Evolutionary conservation across 1,139 yeast genomes (phyloP).

Genomic region (Pichia sp.): DNA sequence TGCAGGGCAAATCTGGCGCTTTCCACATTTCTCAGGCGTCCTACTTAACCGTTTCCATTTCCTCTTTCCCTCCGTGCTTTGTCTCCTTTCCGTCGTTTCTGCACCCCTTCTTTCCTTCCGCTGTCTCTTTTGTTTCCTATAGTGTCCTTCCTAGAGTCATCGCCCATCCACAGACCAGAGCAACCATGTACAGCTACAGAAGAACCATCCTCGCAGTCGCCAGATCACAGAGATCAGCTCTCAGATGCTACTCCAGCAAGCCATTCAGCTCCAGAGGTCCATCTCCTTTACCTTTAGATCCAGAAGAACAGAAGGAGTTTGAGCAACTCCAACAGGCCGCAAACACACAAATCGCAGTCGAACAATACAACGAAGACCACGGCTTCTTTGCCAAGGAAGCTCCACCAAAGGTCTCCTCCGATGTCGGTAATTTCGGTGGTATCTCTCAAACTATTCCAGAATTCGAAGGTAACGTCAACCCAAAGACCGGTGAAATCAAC

Average conservation of each 20-base stretch:
- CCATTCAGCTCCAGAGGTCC: slow-evolving; percentile 40
- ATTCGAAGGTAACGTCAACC: slow-evolving; percentile 93
- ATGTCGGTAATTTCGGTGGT: slow-evolving; percentile 65
- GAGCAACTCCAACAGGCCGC: slow-evolving; percentile 83
- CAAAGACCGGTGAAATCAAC: slow-evolving; percentile 91
- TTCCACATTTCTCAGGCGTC: no score
- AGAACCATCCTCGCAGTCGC: background rate
- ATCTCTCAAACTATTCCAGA: slow-evolving; percentile 83
- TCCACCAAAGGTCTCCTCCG: slow-evolving; percentile 41
- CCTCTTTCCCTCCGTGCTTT: background rate
- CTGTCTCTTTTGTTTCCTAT: no score
- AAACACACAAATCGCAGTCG: slow-evolving; percentile 75
- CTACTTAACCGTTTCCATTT: background rate
- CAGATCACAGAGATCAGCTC: background rate
- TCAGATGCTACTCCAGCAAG: slow-evolving; percentile 13
- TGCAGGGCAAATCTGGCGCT: no score
- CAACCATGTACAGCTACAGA: background rate
- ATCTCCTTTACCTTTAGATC: slow-evolving; percentile 81
- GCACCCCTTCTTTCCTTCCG: background rate
- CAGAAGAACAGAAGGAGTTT: slow-evolving; percentile 90
- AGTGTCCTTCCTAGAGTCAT: no score
- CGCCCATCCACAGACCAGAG: no score
- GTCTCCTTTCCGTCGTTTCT: background rate
- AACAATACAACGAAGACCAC: slow-evolving; percentile 61
- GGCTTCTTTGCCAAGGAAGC: slow-evolving; percentile 36